Base-by-base conservation (phyloP, 192 early-diverging fungal genomes). In the Coemansia sp. region DNA sequence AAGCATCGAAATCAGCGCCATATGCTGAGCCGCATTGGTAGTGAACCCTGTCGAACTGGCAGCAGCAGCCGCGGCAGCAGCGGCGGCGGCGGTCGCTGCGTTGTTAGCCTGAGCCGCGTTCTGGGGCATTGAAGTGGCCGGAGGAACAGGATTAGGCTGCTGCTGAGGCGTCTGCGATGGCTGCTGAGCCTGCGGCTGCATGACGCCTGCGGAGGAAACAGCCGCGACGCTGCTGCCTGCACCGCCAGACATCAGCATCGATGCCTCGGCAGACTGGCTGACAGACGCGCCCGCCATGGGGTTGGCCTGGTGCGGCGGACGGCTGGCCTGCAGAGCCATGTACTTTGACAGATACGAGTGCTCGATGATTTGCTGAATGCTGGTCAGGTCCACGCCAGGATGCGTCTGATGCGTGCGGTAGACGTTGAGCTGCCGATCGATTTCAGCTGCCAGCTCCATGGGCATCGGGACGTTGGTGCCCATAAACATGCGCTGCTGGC, bases 381-480 rank as follows among this genome's bases (percentile, higher is more conserved):
- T 7, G 0, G 48, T 6, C 12, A 64, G 1, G 28, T 78, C 71
- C 8, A 48, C 12, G 0, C 64, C 66, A 11, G 67, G 22, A 1
- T 16, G 56, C 8, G 55, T 17, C 49, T 72, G 76, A 0, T 52
- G 34, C 34, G 34, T 29, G 30, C 71, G 67, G 36, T 60, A 62
- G 28, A 42, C 5, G 6, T 52, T 52, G 48, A 78, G 16, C 31
- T 73, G 62, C 1, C 71, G 63, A 12, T 78, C 76, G 11, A 78
- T 20, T 14, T 78, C 76, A 5, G 60, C 56, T 5, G 61, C 64
- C 7, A 64, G 17, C 25, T 73, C 76, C 2, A 54, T 36, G 14
- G 71, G 76, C 45, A 73, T 78, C 4, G 71, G 67, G 1, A 78
- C 48, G 29, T 34, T 45, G 0, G 71, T 73, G 17, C 65, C 72